Conservation (phyloP, 495 filamentous ascomycete genomes). For the Aspergillus campestris region DNA sequence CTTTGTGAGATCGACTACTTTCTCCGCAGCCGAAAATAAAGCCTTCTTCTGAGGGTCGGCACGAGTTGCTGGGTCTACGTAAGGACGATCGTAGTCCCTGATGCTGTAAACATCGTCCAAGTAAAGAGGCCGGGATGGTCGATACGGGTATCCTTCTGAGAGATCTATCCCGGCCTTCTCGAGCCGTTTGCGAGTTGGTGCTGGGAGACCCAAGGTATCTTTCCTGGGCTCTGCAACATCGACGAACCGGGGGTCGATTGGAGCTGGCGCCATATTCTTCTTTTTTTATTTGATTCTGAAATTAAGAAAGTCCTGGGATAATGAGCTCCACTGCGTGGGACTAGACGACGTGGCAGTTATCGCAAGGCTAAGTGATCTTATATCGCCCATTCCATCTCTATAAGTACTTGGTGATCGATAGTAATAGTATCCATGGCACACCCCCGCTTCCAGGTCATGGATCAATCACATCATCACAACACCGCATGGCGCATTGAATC, state of each 20-base stretch:
- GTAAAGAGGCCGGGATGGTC: constrained; percentile 55
- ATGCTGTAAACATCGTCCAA: constrained; percentile 59
- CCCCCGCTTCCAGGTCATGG: too few relatives aligned
- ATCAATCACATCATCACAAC: constrained; percentile 34
- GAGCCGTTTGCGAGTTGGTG: constrained; percentile 43
- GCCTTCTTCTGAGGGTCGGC: constrained; percentile 62
- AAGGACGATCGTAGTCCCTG: constrained; percentile 46
- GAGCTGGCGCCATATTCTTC: constrained; percentile 30
- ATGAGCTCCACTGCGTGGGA: not conserved
- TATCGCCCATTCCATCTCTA: too few relatives aligned
- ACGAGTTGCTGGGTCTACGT: constrained; percentile 53
- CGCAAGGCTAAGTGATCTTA: too few relatives aligned
- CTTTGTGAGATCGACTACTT: constrained; percentile 55
- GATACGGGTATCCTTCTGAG: constrained; percentile 58
- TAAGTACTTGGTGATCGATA: not conserved
- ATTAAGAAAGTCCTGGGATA: constrained; percentile 14
- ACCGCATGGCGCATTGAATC: constrained; percentile 13
- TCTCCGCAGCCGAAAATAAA: constrained; percentile 53
- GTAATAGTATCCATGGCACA: too few relatives aligned
- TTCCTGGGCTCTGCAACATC: constrained; percentile 54
- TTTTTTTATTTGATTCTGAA: constrained; percentile 12
- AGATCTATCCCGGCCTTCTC: constrained; percentile 58
- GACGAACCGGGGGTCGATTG: constrained; percentile 51
- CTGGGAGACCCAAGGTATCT: constrained; percentile 51
- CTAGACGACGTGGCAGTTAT: too few relatives aligned